Percentiles rank a stretch among this genome's conserved stretches.
These are phyloP conservation scores for Akanthomyces uredinophilus DNA, from an alignment of 2,329 filamentous ascomycete species.

Conservation along the genomic window DNA sequence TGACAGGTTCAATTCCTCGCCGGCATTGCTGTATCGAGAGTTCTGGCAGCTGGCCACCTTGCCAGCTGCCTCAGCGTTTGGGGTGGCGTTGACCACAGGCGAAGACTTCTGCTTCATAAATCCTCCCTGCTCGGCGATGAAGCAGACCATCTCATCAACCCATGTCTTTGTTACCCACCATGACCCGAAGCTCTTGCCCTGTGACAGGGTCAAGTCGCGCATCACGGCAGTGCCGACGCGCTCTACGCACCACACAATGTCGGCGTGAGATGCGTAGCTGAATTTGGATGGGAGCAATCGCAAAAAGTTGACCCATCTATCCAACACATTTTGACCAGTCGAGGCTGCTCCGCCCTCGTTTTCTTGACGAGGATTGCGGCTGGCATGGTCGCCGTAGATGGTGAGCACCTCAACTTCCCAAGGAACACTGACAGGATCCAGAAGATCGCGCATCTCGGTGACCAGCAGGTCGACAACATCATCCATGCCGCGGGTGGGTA, in stretches of 20 bases:
- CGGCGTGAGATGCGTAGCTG: slow-evolving; percentile 65
- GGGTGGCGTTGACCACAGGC: slow-evolving; percentile 23
- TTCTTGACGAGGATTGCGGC: slow-evolving; percentile 39
- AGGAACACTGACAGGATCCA: slow-evolving; percentile 62
- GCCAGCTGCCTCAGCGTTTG: slow-evolving; percentile 30
- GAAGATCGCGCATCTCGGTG: slow-evolving; percentile 62
- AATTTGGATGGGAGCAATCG: slow-evolving; percentile 65
- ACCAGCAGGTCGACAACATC: slow-evolving; percentile 59
- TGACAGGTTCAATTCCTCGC: slow-evolving; percentile 41
- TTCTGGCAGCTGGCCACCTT: slow-evolving; percentile 32
- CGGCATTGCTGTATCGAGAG: slow-evolving; percentile 39
- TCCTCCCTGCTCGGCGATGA: slow-evolving; percentile 83
- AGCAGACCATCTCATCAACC: slow-evolving; percentile 89
- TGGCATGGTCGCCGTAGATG: slow-evolving; percentile 52
- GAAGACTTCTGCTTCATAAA: slow-evolving; percentile 63
- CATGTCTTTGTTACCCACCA: slow-evolving; percentile 97
- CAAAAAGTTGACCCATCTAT: slow-evolving; percentile 72
- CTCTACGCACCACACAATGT: slow-evolving; percentile 72
- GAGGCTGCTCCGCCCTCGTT: slow-evolving; percentile 22
- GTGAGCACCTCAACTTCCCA: slow-evolving; percentile 61
- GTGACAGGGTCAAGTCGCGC: slow-evolving; percentile 73
- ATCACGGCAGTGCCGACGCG: slow-evolving; percentile 71
- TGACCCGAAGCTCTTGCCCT: slow-evolving; percentile 76
- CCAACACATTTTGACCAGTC: slow-evolving; percentile 62
- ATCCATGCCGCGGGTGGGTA: slow-evolving; percentile 60